Conservation (phyloP, 768 basidiomycete genomes). For the Pleurotus sapidus region DNA sequence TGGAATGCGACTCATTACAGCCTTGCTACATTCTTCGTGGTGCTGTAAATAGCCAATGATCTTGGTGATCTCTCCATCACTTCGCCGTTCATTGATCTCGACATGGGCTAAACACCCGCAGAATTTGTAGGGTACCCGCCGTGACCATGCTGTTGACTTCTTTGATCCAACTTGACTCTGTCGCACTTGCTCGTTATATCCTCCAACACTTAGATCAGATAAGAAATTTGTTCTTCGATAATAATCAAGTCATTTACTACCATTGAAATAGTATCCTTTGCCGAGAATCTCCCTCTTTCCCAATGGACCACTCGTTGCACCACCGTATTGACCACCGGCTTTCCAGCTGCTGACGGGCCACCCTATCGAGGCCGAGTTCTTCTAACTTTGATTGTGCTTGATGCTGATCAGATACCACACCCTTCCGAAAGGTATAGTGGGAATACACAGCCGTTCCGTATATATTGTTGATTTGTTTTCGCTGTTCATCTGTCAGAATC, state of each 20-base stretch:
- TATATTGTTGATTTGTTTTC: too few relatives aligned
- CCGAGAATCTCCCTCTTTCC: not conserved
- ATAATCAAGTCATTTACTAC: not conserved
- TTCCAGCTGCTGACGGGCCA: not conserved
- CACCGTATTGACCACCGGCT: not conserved
- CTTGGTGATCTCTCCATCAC: slow-evolving; percentile 12
- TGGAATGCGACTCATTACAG: slow-evolving; percentile 17
- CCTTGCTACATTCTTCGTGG: slow-evolving; percentile 20
- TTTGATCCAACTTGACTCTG: not conserved
- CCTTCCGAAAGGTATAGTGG: too few relatives aligned
- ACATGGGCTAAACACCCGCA: slow-evolving; percentile 32
- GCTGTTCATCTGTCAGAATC: too few relatives aligned
- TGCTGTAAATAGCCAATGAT: slow-evolving; percentile 24
- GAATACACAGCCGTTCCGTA: too few relatives aligned
- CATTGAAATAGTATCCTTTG: not conserved
- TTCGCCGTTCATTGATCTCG: slow-evolving; percentile 22
- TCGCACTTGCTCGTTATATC: not conserved
- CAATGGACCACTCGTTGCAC: not conserved
- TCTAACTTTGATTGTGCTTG: too few relatives aligned
- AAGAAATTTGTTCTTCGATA: not conserved
- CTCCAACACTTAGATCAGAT: not conserved
- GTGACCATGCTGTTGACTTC: not conserved
- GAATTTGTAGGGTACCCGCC: slow-evolving; percentile 12
- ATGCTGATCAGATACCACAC: too few relatives aligned
- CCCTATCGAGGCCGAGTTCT: not conserved